Conservation (phyloP, 805 yeast genomes). For the Candida tammaniensis region DNA sequence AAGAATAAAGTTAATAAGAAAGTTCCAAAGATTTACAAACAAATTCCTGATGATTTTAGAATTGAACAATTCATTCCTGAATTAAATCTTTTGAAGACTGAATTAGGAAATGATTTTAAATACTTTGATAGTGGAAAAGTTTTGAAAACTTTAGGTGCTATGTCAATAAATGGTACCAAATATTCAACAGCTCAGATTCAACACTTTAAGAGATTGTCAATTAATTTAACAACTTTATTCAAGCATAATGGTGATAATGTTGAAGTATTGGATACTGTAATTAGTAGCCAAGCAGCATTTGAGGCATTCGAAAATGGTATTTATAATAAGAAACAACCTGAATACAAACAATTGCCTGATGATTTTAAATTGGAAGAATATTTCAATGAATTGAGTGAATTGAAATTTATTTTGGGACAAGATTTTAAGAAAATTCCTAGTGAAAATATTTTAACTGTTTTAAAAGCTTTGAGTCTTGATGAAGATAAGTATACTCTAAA, state of each 20-base stretch:
- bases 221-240: conserved; percentile 36
- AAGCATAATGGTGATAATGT: conserved; percentile 58
- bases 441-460: neutral
- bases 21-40: conserved; percentile 18
- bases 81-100: conserved; percentile 20
- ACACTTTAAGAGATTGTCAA: conserved; percentile 8
- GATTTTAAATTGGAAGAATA: conserved; percentile 31
- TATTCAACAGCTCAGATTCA: conserved; percentile 1
- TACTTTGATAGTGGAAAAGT: conserved; percentile 4
- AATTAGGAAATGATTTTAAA: conserved; percentile 16
- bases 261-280: conserved; percentile 54
- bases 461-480: conserved; percentile 14
- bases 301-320: conserved; percentile 38
- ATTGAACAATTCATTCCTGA: conserved; percentile 32
- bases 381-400: conserved; percentile 29
- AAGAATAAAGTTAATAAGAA: neutral
- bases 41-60: conserved; percentile 30
- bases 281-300: conserved; percentile 48
- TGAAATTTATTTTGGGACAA: conserved; percentile 10
- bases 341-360: conserved; percentile 30
- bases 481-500: conserved; percentile 14
- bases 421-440: conserved; percentile 15
- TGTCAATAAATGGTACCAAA: neutral
- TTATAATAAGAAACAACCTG: conserved; percentile 8
- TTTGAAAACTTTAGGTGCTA: conserved; percentile 4